phyloP scores from a whole-genome alignment of 345 rosid species.

The Boechera divaricarpa region DNA sequence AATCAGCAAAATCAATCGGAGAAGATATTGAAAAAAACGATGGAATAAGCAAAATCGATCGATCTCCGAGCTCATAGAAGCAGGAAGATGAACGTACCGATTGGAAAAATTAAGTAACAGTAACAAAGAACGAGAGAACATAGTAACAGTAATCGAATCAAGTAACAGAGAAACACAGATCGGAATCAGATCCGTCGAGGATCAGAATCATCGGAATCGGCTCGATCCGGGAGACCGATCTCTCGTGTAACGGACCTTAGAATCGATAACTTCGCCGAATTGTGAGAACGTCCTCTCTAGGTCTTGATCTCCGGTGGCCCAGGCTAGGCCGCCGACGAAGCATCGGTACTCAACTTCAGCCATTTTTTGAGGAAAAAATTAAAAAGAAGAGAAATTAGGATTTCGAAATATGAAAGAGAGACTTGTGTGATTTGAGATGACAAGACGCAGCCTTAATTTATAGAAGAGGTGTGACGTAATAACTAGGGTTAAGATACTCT shows the following conservation, averaged over 20 bases:
- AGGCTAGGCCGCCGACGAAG: constrained; percentile 95
- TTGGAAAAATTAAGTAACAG: constrained; percentile 58
- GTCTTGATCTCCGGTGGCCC: constrained; percentile 76
- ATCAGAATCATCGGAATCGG: constrained; percentile 42
- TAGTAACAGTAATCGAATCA: constrained; percentile 71
- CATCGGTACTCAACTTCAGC: constrained; percentile 80
- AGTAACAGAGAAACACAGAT: constrained; percentile 50
- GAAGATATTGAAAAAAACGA: neutral
- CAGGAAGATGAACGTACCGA: constrained; percentile 97
- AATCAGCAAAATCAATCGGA: neutral
- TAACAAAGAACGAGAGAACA: constrained; percentile 60
- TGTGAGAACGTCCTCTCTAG: constrained; percentile 63
- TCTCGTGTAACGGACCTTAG: constrained; percentile 86
- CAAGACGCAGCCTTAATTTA: constrained; percentile 34
- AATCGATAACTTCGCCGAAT: constrained; percentile 80
- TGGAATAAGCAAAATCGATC: constrained; percentile 50
- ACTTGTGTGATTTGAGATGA: constrained; percentile 29
- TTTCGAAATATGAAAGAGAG: neutral
- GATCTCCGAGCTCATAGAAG: constrained; percentile 64
- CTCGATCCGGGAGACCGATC: constrained; percentile 46
- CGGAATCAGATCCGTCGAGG: constrained; percentile 51
- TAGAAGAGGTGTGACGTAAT: constrained; percentile 26
- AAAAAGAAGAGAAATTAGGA: neutral
- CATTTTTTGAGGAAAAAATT: neutral
- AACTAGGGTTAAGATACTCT: constrained; percentile 34